phyloP scores from a whole-genome alignment of 75 land plant species.

The Picea sitchensis region DNA sequence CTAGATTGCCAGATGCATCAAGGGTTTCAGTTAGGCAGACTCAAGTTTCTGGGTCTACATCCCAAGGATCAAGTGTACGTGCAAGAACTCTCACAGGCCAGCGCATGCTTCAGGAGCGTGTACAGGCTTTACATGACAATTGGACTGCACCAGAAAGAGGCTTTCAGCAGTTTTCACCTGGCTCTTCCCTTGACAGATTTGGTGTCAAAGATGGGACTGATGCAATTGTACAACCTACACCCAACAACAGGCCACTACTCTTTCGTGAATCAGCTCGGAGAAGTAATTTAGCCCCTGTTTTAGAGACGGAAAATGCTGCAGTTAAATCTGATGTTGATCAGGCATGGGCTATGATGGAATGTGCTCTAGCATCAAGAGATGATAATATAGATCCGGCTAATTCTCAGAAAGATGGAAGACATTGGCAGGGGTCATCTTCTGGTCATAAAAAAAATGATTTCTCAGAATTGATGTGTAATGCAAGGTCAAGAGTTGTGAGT shows the following conservation, averaged over 20 bases:
- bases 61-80: slow-evolving; percentile 35
- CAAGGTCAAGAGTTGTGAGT: not conserved
- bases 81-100: slow-evolving; percentile 65
- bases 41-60: slow-evolving; percentile 20
- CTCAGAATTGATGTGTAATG: not conserved
- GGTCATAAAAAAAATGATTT: not conserved
- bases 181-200: not conserved
- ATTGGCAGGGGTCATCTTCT: slow-evolving; percentile 6
- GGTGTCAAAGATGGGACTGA: not conserved
- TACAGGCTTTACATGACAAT: slow-evolving; percentile 43
- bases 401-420: not conserved
- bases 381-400: not conserved
- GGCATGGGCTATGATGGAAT: slow-evolving; percentile 40
- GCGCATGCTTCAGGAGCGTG: slow-evolving; percentile 56
- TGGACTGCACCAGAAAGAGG: slow-evolving; percentile 29
- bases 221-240: not conserved
- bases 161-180: slow-evolving; percentile 16
- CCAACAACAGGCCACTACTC: not conserved
- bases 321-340: slow-evolving; percentile 17
- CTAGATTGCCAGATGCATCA: slow-evolving; percentile 28
- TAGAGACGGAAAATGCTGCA: not conserved
- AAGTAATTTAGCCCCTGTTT: slow-evolving; percentile 3
- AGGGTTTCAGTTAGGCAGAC: slow-evolving; percentile 9
- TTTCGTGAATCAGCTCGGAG: not conserved
- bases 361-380: slow-evolving; percentile 11